These are phyloP conservation scores for Penicillium sp. DNA, from an alignment of 2,329 filamentous ascomycete genomes.

Conservation along the genomic window DNA sequence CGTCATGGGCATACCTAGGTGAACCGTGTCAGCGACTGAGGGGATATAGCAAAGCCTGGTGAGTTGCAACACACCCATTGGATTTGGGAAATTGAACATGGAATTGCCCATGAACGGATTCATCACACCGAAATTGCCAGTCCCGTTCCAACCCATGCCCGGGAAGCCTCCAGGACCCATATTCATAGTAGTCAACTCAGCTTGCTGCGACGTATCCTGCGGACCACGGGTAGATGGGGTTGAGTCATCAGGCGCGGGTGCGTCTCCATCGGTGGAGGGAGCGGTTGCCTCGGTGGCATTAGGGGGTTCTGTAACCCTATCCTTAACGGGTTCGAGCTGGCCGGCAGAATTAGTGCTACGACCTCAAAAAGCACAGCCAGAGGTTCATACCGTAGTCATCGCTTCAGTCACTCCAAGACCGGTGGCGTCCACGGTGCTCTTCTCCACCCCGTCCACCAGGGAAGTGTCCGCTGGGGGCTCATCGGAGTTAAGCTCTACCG, in stretches of 20 bases:
- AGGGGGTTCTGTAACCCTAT: conserved; percentile 8
- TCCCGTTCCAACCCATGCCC: conserved; percentile 60
- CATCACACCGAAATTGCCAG: conserved; percentile 66
- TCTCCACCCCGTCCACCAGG: conserved; percentile 7
- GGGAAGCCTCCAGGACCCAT: conserved; percentile 52
- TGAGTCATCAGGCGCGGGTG: background rate
- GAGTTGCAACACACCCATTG: conserved; percentile 72
- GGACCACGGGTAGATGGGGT: background rate
- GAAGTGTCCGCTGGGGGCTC: conserved; percentile 10
- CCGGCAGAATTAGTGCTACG: background rate
- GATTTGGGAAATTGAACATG: conserved; percentile 64
- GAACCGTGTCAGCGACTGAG: conserved; percentile 24
- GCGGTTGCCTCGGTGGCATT: conserved; percentile 12
- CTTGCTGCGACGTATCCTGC: conserved; percentile 5
- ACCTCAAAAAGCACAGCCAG: no score
- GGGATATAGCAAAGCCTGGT: background rate
- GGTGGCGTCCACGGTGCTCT: conserved; percentile 7
- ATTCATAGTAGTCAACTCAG: conserved; percentile 31
- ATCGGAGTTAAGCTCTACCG: conserved; percentile 17
- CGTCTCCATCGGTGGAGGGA: conserved; percentile 15
- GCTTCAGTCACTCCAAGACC: conserved; percentile 7
- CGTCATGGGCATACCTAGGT: conserved; percentile 71
- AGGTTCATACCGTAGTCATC: conserved; percentile 23
- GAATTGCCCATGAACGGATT: conserved; percentile 62
- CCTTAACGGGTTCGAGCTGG: conserved; percentile 12